Evolutionary conservation across 1,139 yeast species (phyloP), one percentile per base, ranked within the genome.

Genomic region (Citeromyces hawaiiensis): DNA sequence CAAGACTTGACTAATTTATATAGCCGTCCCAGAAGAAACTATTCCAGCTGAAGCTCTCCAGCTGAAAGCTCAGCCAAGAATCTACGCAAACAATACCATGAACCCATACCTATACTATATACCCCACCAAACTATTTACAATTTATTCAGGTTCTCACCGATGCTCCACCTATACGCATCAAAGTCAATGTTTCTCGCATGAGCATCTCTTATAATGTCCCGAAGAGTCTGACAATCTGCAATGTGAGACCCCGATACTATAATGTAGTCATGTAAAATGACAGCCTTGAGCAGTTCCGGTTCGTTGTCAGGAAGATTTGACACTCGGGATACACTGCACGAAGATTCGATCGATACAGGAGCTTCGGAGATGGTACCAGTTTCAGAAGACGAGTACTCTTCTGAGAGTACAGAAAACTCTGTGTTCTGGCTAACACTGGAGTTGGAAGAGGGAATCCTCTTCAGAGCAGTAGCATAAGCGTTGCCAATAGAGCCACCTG

Each of bases 401-500:
- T 27, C 32, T 23, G 34, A 36, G n/a, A 23, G 13, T 4, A 38
- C 30, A 4, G 50, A 46, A 23, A 45, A 46, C 23, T 44, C 48
- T 4, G 44, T 42, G 37, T 41, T 46, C 8, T 42, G 38, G 25
- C 38, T 41, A 30, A 38, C 40, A n/a, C 39, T 36, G 4, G 30
- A 34, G 5, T 36, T 35, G 16, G 37, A 15, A 7, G 8, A 36
- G 35, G 36, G 40, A 37, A 35, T 23, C 23, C 27, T 23, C 11
- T 23, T 23, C 3, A 10, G 23, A 19, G 37, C 16, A 14, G 18
- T 31, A 34, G 48, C 40, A 33, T 62, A 67, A 6, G 63, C 67
- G 35, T 73, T 68, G 14, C 95, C 95, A 49, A 86, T 85, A 2
- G 93, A 83, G 19, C 96, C 96, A 29, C 95, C 95, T 2, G 96